Conservation (phyloP, 306 rosid genomes). For the Quercus berberidifolia region DNA sequence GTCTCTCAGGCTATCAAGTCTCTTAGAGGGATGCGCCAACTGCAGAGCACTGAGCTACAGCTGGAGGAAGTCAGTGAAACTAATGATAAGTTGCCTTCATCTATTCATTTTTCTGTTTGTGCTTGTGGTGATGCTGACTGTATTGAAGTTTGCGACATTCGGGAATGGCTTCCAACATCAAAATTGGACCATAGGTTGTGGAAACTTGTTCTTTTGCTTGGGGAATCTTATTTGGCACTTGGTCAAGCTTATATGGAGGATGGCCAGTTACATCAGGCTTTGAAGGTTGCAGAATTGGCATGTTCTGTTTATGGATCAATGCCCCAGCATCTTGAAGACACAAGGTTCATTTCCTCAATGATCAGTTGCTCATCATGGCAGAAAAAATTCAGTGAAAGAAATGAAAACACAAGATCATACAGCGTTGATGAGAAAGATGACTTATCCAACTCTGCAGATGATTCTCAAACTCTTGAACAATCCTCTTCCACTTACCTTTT, state of each 20-base stretch:
- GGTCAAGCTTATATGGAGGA: slow-evolving; percentile 88
- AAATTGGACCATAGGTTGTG: slow-evolving; percentile 86
- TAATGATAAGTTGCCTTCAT: slow-evolving; percentile 44
- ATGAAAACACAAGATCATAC: slow-evolving; percentile 32
- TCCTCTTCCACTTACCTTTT: slow-evolving; percentile 72
- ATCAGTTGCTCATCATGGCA: slow-evolving; percentile 42
- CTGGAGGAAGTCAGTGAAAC: slow-evolving; percentile 40
- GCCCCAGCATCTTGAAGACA: slow-evolving; percentile 89
- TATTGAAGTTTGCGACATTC: slow-evolving; percentile 94
- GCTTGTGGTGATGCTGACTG: slow-evolving; percentile 96
- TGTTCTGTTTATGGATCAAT: slow-evolving; percentile 95
- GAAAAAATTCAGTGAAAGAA: slow-evolving; percentile 34
- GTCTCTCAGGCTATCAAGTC: slow-evolving; percentile 98
- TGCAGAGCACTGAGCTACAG: slow-evolving; percentile 68
- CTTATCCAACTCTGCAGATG: slow-evolving; percentile 30
- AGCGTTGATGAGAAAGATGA: slow-evolving; percentile 33
- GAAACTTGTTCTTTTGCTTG: slow-evolving; percentile 97
- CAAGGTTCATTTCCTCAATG: slow-evolving; percentile 86
- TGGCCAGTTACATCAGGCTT: slow-evolving; percentile 73
- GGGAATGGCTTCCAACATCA: slow-evolving; percentile 94
- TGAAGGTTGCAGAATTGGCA: slow-evolving; percentile 83
- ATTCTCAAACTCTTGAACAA: slow-evolving; percentile 46
- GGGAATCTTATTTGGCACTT: slow-evolving; percentile 94
- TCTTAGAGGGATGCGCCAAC: slow-evolving; percentile 89
- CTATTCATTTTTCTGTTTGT: slow-evolving; percentile 71